Evolutionary conservation across 352 stramenopile genomes (phyloP).

Genomic region (Pythium oligandrum): DNA sequence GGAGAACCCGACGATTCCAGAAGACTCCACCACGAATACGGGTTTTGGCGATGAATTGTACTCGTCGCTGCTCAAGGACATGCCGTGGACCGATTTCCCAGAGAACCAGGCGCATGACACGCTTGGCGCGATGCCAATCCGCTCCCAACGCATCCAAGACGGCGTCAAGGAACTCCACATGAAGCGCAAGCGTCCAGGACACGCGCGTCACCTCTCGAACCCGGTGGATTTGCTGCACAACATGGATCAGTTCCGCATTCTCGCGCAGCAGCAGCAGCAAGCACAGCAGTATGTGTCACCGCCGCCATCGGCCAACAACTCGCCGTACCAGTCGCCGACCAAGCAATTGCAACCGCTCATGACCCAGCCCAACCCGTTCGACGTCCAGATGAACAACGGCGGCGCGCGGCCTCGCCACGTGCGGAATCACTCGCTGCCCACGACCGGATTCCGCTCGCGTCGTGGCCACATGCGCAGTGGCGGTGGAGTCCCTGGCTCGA

Average conservation of each 20-base stretch:
- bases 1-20: not conserved
- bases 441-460: slow-evolving; percentile 19
- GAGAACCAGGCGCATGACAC: slow-evolving; percentile 21
- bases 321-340: slow-evolving; percentile 5
- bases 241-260: slow-evolving; percentile 56
- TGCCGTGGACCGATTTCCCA: slow-evolving; percentile 22
- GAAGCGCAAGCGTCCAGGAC: slow-evolving; percentile 69
- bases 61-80: slow-evolving; percentile 20
- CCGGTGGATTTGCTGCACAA: slow-evolving; percentile 75
- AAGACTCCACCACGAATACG: slow-evolving; percentile 22
- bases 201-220: slow-evolving; percentile 68
- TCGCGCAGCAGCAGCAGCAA: not conserved
- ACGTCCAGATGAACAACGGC: slow-evolving; percentile 48
- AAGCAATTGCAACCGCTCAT: slow-evolving; percentile 3
- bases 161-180: slow-evolving; percentile 71
- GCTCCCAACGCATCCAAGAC: slow-evolving; percentile 58
- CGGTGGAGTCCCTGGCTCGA: slow-evolving; percentile 28
- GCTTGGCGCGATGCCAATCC: slow-evolving; percentile 13
- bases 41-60: slow-evolving; percentile 2
- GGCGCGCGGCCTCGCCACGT: slow-evolving; percentile 49
- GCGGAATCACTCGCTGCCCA: slow-evolving; percentile 43
- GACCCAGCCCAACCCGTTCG: slow-evolving; percentile 15
- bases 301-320: slow-evolving; percentile 7
- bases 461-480: slow-evolving; percentile 25
- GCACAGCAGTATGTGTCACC: slow-evolving; percentile 7